phyloP scores from a whole-genome alignment of 257 asterid species.

The Orobanche coerulescens region DNA sequence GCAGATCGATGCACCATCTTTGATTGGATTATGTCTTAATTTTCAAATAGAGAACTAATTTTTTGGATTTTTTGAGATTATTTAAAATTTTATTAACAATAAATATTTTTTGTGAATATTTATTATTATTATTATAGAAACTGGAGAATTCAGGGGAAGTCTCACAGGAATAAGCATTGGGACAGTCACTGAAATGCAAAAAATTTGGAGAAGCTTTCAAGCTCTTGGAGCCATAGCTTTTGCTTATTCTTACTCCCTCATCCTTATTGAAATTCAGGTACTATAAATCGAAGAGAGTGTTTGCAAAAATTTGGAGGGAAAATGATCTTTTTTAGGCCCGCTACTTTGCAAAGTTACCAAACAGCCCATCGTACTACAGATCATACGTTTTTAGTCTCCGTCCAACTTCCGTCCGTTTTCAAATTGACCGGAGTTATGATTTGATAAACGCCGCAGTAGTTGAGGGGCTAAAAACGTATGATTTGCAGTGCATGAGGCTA shows the following conservation, averaged over 20 bases:
- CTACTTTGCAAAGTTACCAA: no score
- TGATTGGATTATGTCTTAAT: not conserved
- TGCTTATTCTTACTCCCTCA: conserved; percentile 79
- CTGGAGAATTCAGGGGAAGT: conserved; percentile 56
- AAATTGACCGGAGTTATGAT: no score
- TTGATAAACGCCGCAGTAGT: no score
- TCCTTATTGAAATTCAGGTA: conserved; percentile 77
- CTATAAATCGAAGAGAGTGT: not conserved
- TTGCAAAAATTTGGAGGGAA: no score
- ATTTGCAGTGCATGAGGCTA: no score
- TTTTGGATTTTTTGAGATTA: not conserved
- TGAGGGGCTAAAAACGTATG: no score
- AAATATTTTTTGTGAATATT: not conserved
- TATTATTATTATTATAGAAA: conserved; percentile 30
- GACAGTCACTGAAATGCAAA: conserved; percentile 36
- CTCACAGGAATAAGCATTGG: conserved; percentile 72
- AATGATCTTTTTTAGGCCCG: no score
- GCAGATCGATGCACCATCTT: no score
- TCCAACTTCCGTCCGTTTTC: no score
- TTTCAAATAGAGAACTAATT: not conserved
- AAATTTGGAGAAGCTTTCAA: conserved; percentile 73
- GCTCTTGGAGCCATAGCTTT: conserved; percentile 83
- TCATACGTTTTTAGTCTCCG: no score
- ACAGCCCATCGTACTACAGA: no score
- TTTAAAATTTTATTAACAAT: not conserved